Evolutionary conservation across 2,329 filamentous ascomycete species (phyloP), one percentile per base, ranked within the genome.

Genomic region (Rutstroemia sp.): DNA sequence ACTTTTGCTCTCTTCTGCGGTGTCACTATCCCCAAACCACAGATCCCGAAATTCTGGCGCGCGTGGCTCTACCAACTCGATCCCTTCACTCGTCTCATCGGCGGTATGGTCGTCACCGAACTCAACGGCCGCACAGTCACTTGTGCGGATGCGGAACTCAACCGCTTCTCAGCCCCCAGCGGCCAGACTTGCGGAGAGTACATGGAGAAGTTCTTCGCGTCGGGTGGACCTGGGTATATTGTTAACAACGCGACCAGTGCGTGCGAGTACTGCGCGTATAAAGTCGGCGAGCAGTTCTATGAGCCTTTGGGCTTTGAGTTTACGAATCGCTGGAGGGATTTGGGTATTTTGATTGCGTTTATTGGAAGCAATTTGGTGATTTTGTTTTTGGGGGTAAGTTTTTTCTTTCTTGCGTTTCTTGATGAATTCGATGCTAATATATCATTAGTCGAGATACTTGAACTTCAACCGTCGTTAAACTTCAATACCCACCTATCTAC

Each of bases 1-100:
- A 83, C 86, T 57, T 92, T 95, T 67, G 80, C 87, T 1, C 79
- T 95, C 23, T 95, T 95, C 81, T 95, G 89, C 66, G 90, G 90
- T 71, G 90, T 95, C 59, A 87, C 88, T 0, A 88, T 95, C 51
- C 87, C 90, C 0, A 81, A 84, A 44, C 81, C 85, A 0, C 83
- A 88, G 70, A 95, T 95, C 73, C 86, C 88, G 1, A 75, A 73
- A 2, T 91, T 91, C 73, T 94, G 88, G 87, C 80, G 85, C 37
- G 77, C 80, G 1, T 94, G 88, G 89, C 76, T 94, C 7, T 92
- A 92, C 74, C 77, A 92, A 70, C 82, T 95, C 16, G 84, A 91
- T 67, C 89, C 89, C 2, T 90, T 94, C 71, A 95, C 88, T 0
- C 83, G 88, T 6, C 81, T 95, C 30, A 89, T 95, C 64, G 78